phyloP scores from a whole-genome alignment of 2,329 filamentous ascomycete species.

The Conoideocrella luteorostrata region DNA sequence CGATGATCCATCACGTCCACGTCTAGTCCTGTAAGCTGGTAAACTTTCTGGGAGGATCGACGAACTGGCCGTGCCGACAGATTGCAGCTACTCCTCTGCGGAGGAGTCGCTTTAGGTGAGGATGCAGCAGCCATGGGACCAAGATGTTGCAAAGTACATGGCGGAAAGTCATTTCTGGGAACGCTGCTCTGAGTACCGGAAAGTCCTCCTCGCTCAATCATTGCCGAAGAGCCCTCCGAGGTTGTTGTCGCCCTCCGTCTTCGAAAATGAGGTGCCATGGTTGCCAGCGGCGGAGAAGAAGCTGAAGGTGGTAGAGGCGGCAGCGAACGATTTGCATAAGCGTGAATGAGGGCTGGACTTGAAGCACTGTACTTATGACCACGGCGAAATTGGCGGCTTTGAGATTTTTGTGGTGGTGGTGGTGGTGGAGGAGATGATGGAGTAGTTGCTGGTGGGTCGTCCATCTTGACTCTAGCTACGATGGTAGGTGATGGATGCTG shows the following conservation, averaged over 20 bases:
- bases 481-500: too few species aligned
- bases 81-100: neutral
- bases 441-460: neutral
- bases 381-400: slow-evolving; percentile 1
- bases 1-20: slow-evolving; percentile 20
- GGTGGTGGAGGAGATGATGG: neutral
- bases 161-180: neutral
- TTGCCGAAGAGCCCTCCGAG: neutral
- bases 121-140: neutral
- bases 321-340: slow-evolving; percentile 14
- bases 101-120: neutral
- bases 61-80: slow-evolving; percentile 5
- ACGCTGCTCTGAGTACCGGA: neutral
- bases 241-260: neutral
- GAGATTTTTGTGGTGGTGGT: neutral
- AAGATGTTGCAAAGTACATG: neutral
- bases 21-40: slow-evolving; percentile 35
- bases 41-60: slow-evolving; percentile 32
- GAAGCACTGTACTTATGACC: slow-evolving; percentile 6
- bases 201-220: neutral
- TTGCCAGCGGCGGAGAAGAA: neutral
- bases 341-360: slow-evolving; percentile 8
- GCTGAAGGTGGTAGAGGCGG: slow-evolving; percentile 7
- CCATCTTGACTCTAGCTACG: neutral
- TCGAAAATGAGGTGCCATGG: neutral